Percentiles rank a stretch among this genome's conserved stretches.
Conservation (phyloP, 495 filamentous ascomycete genomes). For the Neurospora discreta region DNA sequence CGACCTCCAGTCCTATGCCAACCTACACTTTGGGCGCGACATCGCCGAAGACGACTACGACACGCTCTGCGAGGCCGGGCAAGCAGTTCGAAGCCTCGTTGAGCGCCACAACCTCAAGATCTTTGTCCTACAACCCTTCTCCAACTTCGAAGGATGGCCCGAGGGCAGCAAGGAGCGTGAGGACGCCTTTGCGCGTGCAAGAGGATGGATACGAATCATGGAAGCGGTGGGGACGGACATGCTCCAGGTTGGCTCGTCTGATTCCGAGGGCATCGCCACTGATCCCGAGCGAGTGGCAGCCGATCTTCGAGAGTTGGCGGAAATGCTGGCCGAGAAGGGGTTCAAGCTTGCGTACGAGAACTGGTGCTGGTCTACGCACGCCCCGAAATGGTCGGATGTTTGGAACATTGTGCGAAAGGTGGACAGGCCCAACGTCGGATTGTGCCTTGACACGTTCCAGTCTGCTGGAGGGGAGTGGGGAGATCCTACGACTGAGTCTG, state of each 20-base stretch:
- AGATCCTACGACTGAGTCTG: constrained; percentile 58
- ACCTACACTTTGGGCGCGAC: constrained; percentile 34
- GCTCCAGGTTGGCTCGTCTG: constrained; percentile 70
- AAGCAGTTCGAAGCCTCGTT: constrained; percentile 42
- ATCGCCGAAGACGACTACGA: constrained; percentile 46
- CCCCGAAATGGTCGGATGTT: constrained; percentile 54
- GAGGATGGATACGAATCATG: constrained; percentile 67
- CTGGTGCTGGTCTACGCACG: constrained; percentile 73
- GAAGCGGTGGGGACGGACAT: constrained; percentile 56
- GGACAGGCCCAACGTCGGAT: constrained; percentile 53
- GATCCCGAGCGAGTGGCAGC: constrained; percentile 39
- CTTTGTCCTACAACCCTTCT: constrained; percentile 69
- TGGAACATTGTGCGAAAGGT: constrained; percentile 55
- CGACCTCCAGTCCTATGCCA: constrained; percentile 57
- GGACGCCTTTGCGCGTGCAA: constrained; percentile 54
- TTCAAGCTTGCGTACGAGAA: constrained; percentile 69
- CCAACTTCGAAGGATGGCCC: constrained; percentile 72
- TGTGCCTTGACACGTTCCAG: constrained; percentile 80
- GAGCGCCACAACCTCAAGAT: constrained; percentile 44
- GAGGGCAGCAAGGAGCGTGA: constrained; percentile 42
- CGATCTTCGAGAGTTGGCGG: constrained; percentile 54
- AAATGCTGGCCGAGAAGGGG: constrained; percentile 45
- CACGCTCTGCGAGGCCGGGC: constrained; percentile 38
- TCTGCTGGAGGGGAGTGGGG: constrained; percentile 65
- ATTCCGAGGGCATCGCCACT: constrained; percentile 43